Percentiles rank a stretch among this genome's conserved stretches.
Conservation (phyloP, 2,329 filamentous ascomycete genomes). For the Epicoccum nigrum region DNA sequence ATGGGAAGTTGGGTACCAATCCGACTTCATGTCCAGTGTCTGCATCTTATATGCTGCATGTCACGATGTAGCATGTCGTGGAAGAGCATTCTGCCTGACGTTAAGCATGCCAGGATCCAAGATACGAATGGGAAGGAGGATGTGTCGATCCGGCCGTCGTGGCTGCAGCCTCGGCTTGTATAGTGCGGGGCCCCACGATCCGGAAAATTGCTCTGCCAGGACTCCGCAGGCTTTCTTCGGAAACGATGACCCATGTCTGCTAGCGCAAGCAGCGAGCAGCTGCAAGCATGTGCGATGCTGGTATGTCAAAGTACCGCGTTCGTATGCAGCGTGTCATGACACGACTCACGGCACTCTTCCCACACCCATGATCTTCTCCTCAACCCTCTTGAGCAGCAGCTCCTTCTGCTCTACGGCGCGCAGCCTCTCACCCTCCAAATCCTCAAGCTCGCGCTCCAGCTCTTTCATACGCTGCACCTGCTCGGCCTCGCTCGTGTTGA, state of each 20-base stretch:
- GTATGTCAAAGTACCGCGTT: neutral
- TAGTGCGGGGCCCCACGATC: neutral
- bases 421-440: constrained; percentile 50
- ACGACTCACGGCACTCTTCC: constrained; percentile 24
- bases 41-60: neutral
- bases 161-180: neutral
- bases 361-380: constrained; percentile 53
- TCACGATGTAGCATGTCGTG: neutral
- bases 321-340: neutral
- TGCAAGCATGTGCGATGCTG: neutral
- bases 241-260: no score
- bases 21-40: no score
- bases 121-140: neutral
- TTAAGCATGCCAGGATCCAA: neutral
- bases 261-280: neutral
- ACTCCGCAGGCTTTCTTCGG: no score
- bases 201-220: neutral
- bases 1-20: neutral
- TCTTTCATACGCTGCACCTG: constrained; percentile 67
- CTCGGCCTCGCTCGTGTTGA: constrained; percentile 78
- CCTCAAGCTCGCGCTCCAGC: constrained; percentile 52
- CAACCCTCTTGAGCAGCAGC: constrained; percentile 51
- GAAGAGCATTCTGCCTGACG: neutral
- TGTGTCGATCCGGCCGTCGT: neutral
- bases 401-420: constrained; percentile 52